phyloP scores from a whole-genome alignment of 2,329 filamentous ascomycete genomes.

The Davidsoniella eucalypti region DNA sequence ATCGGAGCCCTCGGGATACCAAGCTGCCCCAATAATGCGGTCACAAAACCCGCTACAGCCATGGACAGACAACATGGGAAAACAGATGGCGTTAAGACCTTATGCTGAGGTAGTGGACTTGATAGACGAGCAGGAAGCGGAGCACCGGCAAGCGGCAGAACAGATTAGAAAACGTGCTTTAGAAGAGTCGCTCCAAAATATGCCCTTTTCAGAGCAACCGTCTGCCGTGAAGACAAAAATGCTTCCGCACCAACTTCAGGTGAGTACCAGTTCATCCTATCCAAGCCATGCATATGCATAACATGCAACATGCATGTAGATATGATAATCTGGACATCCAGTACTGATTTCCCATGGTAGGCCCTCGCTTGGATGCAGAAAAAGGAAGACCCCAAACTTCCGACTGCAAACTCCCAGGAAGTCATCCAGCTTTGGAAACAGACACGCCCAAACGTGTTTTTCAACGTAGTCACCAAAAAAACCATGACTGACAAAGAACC shows the following conservation, averaged over 20 bases:
- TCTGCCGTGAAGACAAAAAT: conserved; percentile 45
- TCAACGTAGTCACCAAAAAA: background rate
- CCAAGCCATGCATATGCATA: background rate
- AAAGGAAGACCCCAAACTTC: conserved; percentile 55
- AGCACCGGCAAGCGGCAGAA: background rate
- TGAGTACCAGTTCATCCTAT: conserved; percentile 17
- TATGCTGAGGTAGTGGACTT: background rate
- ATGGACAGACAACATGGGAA: background rate
- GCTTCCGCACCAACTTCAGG: conserved; percentile 61
- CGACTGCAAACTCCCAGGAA: conserved; percentile 35
- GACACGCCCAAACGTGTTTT: background rate
- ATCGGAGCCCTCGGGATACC: background rate
- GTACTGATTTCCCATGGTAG: conserved; percentile 22
- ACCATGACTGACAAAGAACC: conserved; percentile 26
- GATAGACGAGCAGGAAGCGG: background rate
- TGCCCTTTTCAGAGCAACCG: conserved; percentile 60
- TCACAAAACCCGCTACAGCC: background rate
- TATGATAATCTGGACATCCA: no score
- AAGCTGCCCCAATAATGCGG: background rate
- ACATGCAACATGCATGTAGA: no score
- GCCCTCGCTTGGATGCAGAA: conserved; percentile 67
- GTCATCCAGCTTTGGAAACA: conserved; percentile 20
- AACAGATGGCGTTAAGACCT: background rate
- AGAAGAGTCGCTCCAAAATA: conserved; percentile 50
- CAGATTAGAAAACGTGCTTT: conserved; percentile 5